Evolutionary conservation across 176 grass and related monocot species (phyloP).

Genomic region (Themeda triandra): DNA sequence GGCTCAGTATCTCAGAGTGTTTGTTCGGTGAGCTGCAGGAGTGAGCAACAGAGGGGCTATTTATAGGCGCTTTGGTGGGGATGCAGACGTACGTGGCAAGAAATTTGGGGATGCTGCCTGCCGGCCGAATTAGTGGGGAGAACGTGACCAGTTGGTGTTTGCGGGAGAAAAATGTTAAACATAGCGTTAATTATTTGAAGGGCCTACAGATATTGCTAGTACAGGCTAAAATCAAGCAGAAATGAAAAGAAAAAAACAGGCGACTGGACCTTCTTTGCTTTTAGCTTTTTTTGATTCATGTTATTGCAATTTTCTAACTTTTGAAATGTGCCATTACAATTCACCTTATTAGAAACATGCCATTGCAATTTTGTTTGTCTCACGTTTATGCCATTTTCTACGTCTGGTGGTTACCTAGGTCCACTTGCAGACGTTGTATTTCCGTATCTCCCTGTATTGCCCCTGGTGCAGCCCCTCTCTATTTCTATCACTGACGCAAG

Average conservation of each 20-base stretch:
- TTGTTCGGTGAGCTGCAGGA: constrained; percentile 33
- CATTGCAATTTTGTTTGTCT: no score
- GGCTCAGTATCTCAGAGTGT: neutral
- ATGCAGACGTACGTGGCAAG: constrained; percentile 30
- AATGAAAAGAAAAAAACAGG: neutral
- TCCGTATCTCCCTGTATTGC: no score
- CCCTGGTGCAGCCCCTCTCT: no score
- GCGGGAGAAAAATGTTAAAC: neutral
- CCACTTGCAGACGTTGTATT: no score
- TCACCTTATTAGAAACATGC: no score
- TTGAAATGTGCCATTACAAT: no score
- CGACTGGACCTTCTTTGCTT: no score
- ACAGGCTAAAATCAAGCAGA: neutral
- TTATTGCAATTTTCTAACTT: no score
- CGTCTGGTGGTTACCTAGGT: no score
- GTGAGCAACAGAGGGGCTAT: neutral
- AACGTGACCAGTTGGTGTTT: constrained; percentile 51
- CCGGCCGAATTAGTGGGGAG: constrained; percentile 38
- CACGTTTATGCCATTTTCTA: no score
- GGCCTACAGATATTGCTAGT: neutral
- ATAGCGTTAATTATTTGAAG: neutral
- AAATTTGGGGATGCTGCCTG: neutral
- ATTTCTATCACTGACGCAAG: no score
- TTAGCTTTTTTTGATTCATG: no score
- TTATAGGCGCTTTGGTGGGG: constrained; percentile 32